Evolutionary conservation across 176 grass and related monocot species (phyloP).

Genomic region (Carex parvula): DNA sequence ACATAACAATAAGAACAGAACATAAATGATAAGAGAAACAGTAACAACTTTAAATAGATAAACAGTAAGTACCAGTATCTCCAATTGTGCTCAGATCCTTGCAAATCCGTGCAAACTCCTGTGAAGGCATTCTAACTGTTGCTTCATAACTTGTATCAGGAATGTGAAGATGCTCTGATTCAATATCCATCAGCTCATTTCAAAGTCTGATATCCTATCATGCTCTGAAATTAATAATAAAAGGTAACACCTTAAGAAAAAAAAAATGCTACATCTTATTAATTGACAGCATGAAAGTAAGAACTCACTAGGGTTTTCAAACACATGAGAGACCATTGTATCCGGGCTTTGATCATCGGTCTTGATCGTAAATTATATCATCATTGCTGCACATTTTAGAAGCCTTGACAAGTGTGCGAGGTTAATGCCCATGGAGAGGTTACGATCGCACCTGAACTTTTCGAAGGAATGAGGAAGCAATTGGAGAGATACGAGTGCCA

Average conservation of each 20-base stretch:
- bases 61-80: slow-evolving; percentile 31
- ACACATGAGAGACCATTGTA: not conserved
- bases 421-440: slow-evolving; percentile 30
- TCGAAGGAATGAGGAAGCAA: not conserved
- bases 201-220: slow-evolving; percentile 35
- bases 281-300: not conserved
- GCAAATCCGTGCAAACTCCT: slow-evolving; percentile 38
- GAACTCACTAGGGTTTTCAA: not conserved
- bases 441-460: slow-evolving; percentile 17
- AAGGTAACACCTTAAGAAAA: not conserved
- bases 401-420: slow-evolving; percentile 8
- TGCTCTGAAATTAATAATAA: slow-evolving; percentile 10
- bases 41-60: not conserved
- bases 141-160: slow-evolving; percentile 29
- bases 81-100: slow-evolving; percentile 46
- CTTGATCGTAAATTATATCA: slow-evolving; percentile 21
- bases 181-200: slow-evolving; percentile 50
- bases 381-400: slow-evolving; percentile 25
- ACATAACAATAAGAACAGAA: not conserved
- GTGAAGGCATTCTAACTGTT: slow-evolving; percentile 6
- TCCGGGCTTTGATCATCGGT: not conserved
- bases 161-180: slow-evolving; percentile 39
- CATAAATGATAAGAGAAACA: not conserved
- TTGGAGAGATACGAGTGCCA: slow-evolving; percentile 22
- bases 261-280: not conserved